Base-by-base conservation (phyloP, 345 rosid genomes). In the Citrus hindsii region DNA sequence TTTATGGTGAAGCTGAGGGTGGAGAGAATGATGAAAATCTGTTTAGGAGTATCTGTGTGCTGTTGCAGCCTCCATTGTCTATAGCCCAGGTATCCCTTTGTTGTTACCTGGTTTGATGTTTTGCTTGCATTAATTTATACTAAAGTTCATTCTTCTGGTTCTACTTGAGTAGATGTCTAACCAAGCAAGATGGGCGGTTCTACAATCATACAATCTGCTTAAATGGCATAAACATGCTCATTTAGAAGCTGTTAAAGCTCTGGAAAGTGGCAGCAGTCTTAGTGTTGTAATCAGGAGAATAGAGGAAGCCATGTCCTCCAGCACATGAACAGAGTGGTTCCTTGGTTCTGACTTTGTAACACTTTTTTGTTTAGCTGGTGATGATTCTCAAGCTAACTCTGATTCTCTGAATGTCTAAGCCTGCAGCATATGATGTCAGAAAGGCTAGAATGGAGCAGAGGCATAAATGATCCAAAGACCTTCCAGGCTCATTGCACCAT, bases 11-110 rank as follows among this genome's bases (percentile, higher is more conserved):
- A 67, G 98, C 98, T 7, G 98, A 95, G 84, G 98, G 98, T 74
- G 97, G 98, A 75, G 98, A 95, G 81, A 95, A 95, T 86, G 98
- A 95, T 79, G 98, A 95, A 82, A 95, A 95, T 84, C 80, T 92
- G 75, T 95, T 95, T 79, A 88, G 94, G 86, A 93, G 98, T 85
- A 90, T 93, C 75, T 92, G 90, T 35, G 85, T 95, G 71, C 92
- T 95, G 76, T 79, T 93, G 86, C 85, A 90, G 73, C 98, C 95
- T 60, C 98, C 98, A 9, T 75, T 91, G 81, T 93, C 98, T 27
- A 79, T 91, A 58, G 89, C 95, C 16, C 91, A 93, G 97, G 98
- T 91, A 42, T 33, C 37, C 53, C 16, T 66, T 59, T 37, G 24
- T 61, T 48, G n/a, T 56, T 79, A 53, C 24, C 19, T n/a, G 6